Percentiles rank a stretch among this genome's conserved stretches.
phyloP scores from a whole-genome alignment of 2,329 filamentous ascomycete species.

The Cladophialophora immunda region DNA sequence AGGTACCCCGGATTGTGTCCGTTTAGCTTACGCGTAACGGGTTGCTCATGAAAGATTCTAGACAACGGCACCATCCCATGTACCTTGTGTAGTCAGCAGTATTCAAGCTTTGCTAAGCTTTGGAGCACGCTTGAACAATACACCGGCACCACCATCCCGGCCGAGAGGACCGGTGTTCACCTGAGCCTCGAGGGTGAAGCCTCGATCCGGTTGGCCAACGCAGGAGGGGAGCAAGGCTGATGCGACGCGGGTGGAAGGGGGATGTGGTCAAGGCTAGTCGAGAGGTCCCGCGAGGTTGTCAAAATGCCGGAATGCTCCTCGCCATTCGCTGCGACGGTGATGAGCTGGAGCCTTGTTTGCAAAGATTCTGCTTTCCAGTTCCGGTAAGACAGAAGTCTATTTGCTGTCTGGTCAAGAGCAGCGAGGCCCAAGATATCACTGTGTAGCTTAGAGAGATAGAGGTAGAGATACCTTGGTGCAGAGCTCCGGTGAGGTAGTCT shows the following conservation, averaged over 20 bases:
- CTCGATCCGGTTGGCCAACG: neutral
- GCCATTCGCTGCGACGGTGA: neutral
- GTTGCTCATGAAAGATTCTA: neutral
- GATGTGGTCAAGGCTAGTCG: no score
- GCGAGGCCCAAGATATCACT: neutral
- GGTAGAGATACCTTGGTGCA: neutral
- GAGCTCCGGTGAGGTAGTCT: neutral
- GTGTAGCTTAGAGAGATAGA: neutral
- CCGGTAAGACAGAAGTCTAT: neutral
- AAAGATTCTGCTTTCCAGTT: neutral
- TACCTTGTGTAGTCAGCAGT: conserved; percentile 13
- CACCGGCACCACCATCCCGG: neutral
- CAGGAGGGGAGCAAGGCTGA: no score
- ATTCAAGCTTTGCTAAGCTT: conserved; percentile 20
- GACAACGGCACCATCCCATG: neutral
- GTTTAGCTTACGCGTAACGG: neutral
- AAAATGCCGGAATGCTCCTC: no score
- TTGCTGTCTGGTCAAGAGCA: neutral
- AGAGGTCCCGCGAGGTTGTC: neutral
- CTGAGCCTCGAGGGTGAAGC: neutral
- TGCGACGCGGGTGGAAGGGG: no score
- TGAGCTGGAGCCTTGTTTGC: neutral
- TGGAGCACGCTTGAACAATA: conserved; percentile 11
- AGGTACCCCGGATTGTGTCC: conserved; percentile 4
- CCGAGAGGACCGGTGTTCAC: neutral